Percentiles rank a stretch among this genome's conserved stretches.
Conservation (phyloP, 441 rosid species). For the California macrophylla region DNA sequence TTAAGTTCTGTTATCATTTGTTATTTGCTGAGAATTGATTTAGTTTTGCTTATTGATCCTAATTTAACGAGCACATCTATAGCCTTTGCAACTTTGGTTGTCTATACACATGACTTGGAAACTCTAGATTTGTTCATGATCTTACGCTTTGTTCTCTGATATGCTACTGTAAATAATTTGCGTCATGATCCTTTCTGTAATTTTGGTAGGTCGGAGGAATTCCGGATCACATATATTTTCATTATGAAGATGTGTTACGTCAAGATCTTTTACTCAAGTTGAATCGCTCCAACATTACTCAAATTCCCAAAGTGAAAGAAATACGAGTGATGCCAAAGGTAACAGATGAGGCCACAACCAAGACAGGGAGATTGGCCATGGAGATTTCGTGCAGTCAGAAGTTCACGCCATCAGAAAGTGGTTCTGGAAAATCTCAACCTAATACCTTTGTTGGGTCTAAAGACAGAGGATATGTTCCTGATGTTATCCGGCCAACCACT, state of each 20-base stretch:
- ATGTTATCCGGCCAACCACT: not conserved
- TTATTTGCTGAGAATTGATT: not conserved
- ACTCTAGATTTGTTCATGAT: not conserved
- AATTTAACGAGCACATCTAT: not conserved
- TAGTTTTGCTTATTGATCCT: not conserved
- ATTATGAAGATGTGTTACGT: not conserved
- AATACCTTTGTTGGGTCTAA: not conserved
- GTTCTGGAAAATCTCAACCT: not conserved
- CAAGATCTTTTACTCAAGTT: not conserved
- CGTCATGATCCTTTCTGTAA: not conserved
- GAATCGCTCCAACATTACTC: not conserved
- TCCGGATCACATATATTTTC: not conserved
- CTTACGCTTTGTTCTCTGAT: not conserved
- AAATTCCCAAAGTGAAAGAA: not conserved
- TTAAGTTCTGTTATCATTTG: not conserved
- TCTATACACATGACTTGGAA: not conserved
- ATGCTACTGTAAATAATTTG: not conserved
- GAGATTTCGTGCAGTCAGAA: not conserved
- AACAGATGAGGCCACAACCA: not conserved
- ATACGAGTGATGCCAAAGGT: not conserved
- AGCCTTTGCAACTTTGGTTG: not conserved
- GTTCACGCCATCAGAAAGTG: not conserved
- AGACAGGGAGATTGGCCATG: not conserved
- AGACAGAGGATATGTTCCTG: constrained; percentile 1
- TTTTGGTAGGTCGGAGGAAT: not conserved